phyloP scores from a whole-genome alignment of 1,284 basidiomycete genomes.

The Ustilago vetiveriae region DNA sequence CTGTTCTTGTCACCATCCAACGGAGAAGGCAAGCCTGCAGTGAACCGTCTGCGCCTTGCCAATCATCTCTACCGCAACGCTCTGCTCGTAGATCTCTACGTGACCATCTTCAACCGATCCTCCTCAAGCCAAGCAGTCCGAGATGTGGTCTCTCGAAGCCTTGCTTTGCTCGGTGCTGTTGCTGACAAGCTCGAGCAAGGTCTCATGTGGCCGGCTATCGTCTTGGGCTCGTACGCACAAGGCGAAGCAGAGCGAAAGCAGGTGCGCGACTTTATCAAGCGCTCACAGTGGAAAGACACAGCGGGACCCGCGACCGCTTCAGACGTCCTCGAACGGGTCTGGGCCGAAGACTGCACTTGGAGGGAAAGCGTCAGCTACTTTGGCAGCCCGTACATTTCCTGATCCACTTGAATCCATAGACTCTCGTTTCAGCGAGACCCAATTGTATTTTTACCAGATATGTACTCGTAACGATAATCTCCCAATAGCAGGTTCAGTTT shows the following conservation, averaged over 20 bases:
- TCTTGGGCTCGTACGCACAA: constrained; percentile 27
- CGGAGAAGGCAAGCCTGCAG: constrained; percentile 19
- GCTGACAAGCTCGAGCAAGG: constrained; percentile 27
- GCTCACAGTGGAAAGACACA: constrained; percentile 28
- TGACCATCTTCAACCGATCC: constrained; percentile 35
- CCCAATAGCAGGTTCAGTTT: too few species aligned
- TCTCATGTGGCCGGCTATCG: constrained; percentile 39
- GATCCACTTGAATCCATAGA: background rate
- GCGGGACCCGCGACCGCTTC: constrained; percentile 15
- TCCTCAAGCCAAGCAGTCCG: constrained; percentile 24
- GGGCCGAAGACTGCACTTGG: constrained; percentile 26
- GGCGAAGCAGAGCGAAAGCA: constrained; percentile 12
- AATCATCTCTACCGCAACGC: constrained; percentile 46
- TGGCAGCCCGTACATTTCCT: constrained; percentile 38
- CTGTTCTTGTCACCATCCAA: constrained; percentile 15
- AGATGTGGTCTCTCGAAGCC: constrained; percentile 30
- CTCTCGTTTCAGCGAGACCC: background rate
- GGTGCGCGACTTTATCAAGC: constrained; percentile 17
- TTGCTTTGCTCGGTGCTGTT: constrained; percentile 20
- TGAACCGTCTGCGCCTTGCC: constrained; percentile 38
- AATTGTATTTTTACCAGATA: background rate
- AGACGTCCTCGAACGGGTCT: constrained; percentile 36
- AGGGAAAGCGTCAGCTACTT: constrained; percentile 41
- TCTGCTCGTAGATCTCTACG: constrained; percentile 36
- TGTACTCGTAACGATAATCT: too few species aligned